A percentile compares a stretch with the other conserved stretches of the same genome.
Conservation (phyloP, 2,329 filamentous ascomycete species). For the Chaetomium sp. region DNA sequence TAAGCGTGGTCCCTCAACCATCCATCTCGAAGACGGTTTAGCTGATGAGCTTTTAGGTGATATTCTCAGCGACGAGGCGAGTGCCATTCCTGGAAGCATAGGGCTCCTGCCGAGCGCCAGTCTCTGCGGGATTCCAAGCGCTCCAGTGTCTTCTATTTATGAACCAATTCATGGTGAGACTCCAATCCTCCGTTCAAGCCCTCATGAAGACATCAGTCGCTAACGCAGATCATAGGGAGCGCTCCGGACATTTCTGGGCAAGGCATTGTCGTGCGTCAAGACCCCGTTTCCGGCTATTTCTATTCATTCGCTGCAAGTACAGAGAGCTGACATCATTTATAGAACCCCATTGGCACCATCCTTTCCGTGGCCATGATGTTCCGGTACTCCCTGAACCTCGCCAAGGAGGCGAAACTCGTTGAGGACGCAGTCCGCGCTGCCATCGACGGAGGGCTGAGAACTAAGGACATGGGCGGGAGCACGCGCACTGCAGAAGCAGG, state of each 20-base stretch:
- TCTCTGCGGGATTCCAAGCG: constrained; percentile 78
- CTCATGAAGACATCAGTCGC: background rate
- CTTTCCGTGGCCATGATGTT: constrained; percentile 94
- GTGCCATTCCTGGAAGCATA: constrained; percentile 85
- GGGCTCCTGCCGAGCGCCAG: constrained; percentile 84
- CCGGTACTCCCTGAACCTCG: constrained; percentile 79
- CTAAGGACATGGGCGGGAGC: constrained; percentile 77
- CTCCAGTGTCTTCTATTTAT: constrained; percentile 83
- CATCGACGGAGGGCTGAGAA: constrained; percentile 72
- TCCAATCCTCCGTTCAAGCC: background rate
- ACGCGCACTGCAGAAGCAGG: constrained; percentile 67
- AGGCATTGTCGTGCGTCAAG: constrained; percentile 56
- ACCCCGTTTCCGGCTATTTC: too few relatives aligned
- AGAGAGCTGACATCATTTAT: too few relatives aligned
- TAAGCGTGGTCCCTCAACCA: too few relatives aligned
- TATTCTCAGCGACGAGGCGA: constrained; percentile 92
- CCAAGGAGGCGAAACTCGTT: constrained; percentile 68
- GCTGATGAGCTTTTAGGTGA: constrained; percentile 65
- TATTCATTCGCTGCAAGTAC: too few relatives aligned
- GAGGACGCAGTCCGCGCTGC: constrained; percentile 75
- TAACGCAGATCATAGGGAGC: constrained; percentile 49
- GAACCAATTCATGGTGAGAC: constrained; percentile 86
- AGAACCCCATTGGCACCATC: constrained; percentile 82
- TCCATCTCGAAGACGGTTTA: too few relatives aligned
- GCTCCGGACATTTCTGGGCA: constrained; percentile 91